Evolutionary conservation across 2,329 filamentous ascomycete genomes (phyloP), one percentile per base, ranked within the genome.

Genomic region (Aspergillus sp.): DNA sequence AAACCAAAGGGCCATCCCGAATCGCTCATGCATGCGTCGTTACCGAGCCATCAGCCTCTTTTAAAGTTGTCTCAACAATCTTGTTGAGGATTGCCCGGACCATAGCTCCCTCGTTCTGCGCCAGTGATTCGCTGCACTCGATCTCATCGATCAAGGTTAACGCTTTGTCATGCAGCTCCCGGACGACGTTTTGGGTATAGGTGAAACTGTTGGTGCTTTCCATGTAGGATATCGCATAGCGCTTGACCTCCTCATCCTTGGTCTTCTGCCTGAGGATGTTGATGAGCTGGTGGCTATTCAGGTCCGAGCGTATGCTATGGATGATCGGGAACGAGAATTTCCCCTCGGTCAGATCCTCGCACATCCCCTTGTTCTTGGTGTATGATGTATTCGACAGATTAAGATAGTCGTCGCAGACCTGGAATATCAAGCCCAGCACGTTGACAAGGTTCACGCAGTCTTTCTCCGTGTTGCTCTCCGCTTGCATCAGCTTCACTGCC

Each of bases 241-340:
- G 69, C 69, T 96, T 96, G 33, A 96, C 84, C 51, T 89, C 82
- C 29, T 84, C 78, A 49, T 95, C 82, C 13, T 71, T 74, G 1
- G 88, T 86, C 63, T 86, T 89, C 60, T 95, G 88, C 61, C 85
- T 85, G 26, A 96, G 69, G 35, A 96, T 95, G 53, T 91, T 94
- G 58, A 95, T 74, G 34, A 98, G 73, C 51, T 93, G 12, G 75
- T 83, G 54, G 34, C 64, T 66, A 3, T 48, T 48, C 2, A 61
- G 61, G 53, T 86, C 75, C 38, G 80, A 64, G 41, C 58, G 82
- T 47, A 96, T 93, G 57, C 82, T 82, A 64, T 96, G 89, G 50
- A 96, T 94, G 50, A 96, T 80, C 25, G 88, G 86, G 57, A 95
- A 95, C 15, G 82, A 89, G 66, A 95, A 95, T 69, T 96, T 96